Evolutionary conservation across 768 basidiomycete genomes (phyloP).

Genomic region (Cystofilobasidium ferigula): DNA sequence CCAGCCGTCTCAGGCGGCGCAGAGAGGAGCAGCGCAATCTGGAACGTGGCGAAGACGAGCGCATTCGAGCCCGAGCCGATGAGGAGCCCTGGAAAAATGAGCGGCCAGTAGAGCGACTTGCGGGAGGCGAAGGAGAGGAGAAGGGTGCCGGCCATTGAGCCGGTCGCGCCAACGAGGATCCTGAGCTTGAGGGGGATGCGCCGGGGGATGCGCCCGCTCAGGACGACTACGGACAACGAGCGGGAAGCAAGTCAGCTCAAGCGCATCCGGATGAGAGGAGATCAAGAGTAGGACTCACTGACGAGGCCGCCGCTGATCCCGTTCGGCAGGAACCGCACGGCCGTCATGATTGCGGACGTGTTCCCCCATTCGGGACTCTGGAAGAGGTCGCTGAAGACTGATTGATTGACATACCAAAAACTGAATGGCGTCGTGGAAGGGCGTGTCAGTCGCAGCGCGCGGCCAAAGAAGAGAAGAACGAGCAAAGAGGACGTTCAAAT

Average conservation of each 20-base stretch:
- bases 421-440: not conserved
- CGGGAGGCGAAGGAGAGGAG: slow-evolving; percentile 1
- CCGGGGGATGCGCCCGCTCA: not conserved
- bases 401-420: too few relatives aligned
- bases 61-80: slow-evolving; percentile 5
- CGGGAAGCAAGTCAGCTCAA: not conserved
- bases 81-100: not conserved
- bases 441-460: not conserved
- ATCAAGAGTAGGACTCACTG: too few relatives aligned
- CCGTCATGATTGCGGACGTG: not conserved
- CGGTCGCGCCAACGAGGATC: not conserved
- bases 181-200: not conserved
- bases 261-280: too few relatives aligned
- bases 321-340: not conserved
- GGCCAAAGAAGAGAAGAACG: not conserved
- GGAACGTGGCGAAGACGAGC: not conserved
- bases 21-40: slow-evolving; percentile 5
- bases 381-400: too few relatives aligned
- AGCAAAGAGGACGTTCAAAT: slow-evolving; percentile 30
- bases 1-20: slow-evolving; percentile 30
- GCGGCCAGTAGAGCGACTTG: not conserved
- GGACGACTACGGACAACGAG: not conserved
- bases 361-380: too few relatives aligned
- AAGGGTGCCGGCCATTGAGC: not conserved
- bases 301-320: too few relatives aligned